Conservation (phyloP, 345 rosid species). For the Murraya paniculata region DNA sequence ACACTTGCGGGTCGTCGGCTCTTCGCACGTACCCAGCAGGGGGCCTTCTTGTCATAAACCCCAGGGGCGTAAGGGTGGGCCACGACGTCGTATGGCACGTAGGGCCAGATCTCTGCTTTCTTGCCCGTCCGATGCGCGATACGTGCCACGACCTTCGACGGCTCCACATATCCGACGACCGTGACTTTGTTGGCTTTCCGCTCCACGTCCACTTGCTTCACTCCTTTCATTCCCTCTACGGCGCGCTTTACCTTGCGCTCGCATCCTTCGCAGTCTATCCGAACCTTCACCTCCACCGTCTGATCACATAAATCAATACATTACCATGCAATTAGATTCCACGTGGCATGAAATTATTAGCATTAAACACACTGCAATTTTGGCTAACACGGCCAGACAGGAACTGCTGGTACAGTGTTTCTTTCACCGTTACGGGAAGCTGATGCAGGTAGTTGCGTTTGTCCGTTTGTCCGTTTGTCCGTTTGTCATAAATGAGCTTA, state of each 20-base stretch:
- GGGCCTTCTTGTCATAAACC: slow-evolving; percentile 88
- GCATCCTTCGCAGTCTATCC: slow-evolving; percentile 96
- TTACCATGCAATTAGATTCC: background rate
- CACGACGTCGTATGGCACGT: slow-evolving; percentile 85
- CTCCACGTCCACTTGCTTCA: slow-evolving; percentile 70
- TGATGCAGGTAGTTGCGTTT: background rate
- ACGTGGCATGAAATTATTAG: background rate
- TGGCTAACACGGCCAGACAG: background rate
- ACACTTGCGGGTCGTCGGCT: slow-evolving; percentile 51
- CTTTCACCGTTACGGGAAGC: background rate
- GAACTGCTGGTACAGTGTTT: background rate
- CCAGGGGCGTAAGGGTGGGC: slow-evolving; percentile 92
- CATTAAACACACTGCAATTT: background rate
- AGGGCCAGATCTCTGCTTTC: slow-evolving; percentile 89
- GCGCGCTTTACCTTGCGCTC: slow-evolving; percentile 82
- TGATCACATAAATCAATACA: slow-evolving; percentile 18
- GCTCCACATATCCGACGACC: slow-evolving; percentile 79
- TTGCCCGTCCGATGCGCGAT: slow-evolving; percentile 87
- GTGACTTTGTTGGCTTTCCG: slow-evolving; percentile 82
- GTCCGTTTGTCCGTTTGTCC: background rate
- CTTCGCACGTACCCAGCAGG: slow-evolving; percentile 78
- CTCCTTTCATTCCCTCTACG: slow-evolving; percentile 89
- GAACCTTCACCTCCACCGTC: slow-evolving; percentile 93
- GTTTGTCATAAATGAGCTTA: background rate
- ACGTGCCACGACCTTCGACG: slow-evolving; percentile 68